Evolutionary conservation across 1,139 yeast genomes (phyloP), one percentile per base, ranked within the genome.

Genomic region (Scheffersomyces cryptocercus): DNA sequence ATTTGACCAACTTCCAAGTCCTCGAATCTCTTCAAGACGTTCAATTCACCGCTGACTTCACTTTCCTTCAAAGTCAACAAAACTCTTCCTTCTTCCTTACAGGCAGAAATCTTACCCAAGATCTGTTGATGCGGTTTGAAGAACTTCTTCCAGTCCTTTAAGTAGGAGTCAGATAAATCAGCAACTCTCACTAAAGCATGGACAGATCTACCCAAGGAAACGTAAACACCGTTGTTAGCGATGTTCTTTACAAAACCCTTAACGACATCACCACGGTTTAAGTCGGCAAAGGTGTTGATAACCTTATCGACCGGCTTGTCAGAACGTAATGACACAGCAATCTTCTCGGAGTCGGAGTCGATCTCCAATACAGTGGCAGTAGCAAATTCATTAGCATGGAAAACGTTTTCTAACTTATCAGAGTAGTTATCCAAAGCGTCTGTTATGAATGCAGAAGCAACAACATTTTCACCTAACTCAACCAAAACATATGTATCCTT

Each of bases 71-170:
- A 72, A 1, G 97, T 85, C 72, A 91, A 66, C 53, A 85, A 79
- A 40, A 91, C 77, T 57, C 85, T 79, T 20, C 84, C 82, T 50
- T 81, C 84, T 38, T 77, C 78, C 34, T 81, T 80, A 48, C 88
- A 77, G 40, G 81, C 70, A 15, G 84, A 67, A 44, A 89, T 81
- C 62, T 86, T 88, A 53, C 93, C 97, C 38, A 71, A 61, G n/a
- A 91, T 91, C 15, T 78, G 70, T 65, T 90, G 96, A 61, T 85
- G 81, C 29, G 81, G 77, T 50, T 76, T 76, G 73, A 79, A 88
- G 51, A 75, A 79, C 53, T 82, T 82, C 69, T 88, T 88, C 98
- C 98, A 93, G 51, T 93, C 96, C 55, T 85, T 84, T 58, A 89
- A 70, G 58, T 72, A 88, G 1, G 85, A 75, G 57, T 93, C 98